Base-by-base conservation (phyloP, 2,329 filamentous ascomycete genomes). In the Aureobasidium sp. region DNA sequence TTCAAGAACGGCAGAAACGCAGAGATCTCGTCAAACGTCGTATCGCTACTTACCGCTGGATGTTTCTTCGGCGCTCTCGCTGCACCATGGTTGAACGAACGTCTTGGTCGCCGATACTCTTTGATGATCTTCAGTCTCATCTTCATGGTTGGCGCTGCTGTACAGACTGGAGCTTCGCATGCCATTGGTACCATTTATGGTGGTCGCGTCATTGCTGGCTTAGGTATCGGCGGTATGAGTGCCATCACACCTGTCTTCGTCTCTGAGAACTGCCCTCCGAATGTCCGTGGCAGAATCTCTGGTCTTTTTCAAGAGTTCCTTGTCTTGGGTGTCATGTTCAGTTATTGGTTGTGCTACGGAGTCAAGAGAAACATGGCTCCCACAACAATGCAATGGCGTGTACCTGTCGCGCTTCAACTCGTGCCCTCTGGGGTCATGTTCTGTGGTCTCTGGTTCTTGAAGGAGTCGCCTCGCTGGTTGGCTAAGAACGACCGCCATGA, bases 11-110 rank as follows among this genome's bases (percentile, higher is more conserved):
- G 63, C 6, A 72, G 73, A 41, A 73, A 77, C 7, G 80, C 74
- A 4, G 72, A 76, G 39, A 80, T 87, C 58, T 82, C 82, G 46
- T 83, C 86, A 64, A 88, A 87, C 68, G 85, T 90, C 62, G 87
- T 88, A 34, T 87, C 85, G 23, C 85, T 84, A 0, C 80, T 89
- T 13, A 86, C 88, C 71, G 87, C 83, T 44, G 86, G 87, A 50
- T 87, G 84, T 64, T 88, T 89, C 72, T 78, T 83, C 61, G 85
- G 85, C 34, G 84, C 84, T 64, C 78, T 89, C 64, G 66, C 82
- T 17, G 79, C 80, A 6, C 78, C 78, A 32, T 83, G 79, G 78
- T 68, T 82, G 55, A 78, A 82, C 10, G 83, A 85, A 66, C 73
- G 70, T 65, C 83, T 74, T 66, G 86, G 86, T 15, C 79, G 86